Conservation (phyloP, 495 filamentous ascomycete species). For the Neurospora africana region DNA sequence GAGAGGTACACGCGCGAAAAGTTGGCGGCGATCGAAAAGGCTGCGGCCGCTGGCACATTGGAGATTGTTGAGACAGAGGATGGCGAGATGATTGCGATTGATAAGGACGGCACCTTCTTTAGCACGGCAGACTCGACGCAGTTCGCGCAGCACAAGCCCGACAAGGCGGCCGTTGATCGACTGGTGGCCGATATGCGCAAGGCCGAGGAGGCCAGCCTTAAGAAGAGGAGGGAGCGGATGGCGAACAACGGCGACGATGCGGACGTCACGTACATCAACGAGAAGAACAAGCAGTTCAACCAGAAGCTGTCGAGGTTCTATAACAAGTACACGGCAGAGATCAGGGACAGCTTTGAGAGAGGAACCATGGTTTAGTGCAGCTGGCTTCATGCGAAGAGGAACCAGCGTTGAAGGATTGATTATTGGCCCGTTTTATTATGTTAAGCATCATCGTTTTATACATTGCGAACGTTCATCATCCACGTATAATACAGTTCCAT, state of each 20-base stretch:
- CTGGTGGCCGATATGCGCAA: conserved; percentile 78
- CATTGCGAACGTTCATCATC: background rate
- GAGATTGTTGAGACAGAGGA: conserved; percentile 90
- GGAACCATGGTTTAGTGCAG: conserved; percentile 68
- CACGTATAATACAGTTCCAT: conserved; percentile 23
- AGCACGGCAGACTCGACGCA: conserved; percentile 69
- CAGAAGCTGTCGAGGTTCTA: conserved; percentile 92
- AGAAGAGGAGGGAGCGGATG: conserved; percentile 70
- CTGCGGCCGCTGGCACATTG: conserved; percentile 66
- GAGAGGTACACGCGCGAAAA: conserved; percentile 81
- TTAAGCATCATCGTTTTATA: background rate
- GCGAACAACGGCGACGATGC: conserved; percentile 63
- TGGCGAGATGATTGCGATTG: conserved; percentile 88
- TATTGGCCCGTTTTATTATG: conserved; percentile 6
- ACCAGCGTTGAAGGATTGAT: background rate
- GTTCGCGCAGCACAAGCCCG: conserved; percentile 78
- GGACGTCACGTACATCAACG: conserved; percentile 98
- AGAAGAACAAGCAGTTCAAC: conserved; percentile 99
- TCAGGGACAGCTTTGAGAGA: conserved; percentile 94
- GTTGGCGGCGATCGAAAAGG: conserved; percentile 69
- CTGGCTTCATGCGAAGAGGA: background rate
- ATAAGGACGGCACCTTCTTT: conserved; percentile 83
- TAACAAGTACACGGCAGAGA: conserved; percentile 97
- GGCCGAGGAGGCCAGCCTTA: conserved; percentile 75
- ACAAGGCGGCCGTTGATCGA: conserved; percentile 80